These are phyloP conservation scores for Platanthera guangdongensis DNA, from an alignment of 106 monocot genomes.

Conservation along the genomic window DNA sequence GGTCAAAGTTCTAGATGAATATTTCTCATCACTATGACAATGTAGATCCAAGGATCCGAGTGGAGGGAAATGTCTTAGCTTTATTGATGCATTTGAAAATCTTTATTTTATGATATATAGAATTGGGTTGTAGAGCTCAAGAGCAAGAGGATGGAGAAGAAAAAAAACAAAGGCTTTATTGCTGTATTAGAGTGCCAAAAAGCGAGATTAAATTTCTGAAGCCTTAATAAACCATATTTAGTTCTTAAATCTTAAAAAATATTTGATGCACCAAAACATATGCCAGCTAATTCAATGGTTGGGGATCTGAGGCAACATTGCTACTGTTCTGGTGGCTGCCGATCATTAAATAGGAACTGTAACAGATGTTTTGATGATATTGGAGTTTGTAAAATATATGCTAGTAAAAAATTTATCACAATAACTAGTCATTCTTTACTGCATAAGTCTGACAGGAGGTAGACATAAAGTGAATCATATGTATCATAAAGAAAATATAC, in stretches of 20 bases:
- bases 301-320: background rate
- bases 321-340: background rate
- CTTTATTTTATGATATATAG: too few relatives aligned
- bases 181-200: too few relatives aligned
- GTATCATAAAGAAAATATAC: background rate
- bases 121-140: too few relatives aligned
- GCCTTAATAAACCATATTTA: background rate
- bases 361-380: background rate
- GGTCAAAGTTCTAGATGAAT: too few relatives aligned
- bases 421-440: background rate
- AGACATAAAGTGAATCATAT: background rate
- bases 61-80: too few relatives aligned
- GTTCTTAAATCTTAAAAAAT: background rate
- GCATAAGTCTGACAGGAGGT: background rate
- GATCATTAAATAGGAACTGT: background rate
- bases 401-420: background rate
- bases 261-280: background rate
- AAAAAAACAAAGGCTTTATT: too few relatives aligned
- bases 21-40: too few relatives aligned
- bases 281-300: background rate
- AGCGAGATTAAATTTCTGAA: too few relatives aligned
- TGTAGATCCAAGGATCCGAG: too few relatives aligned
- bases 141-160: too few relatives aligned
- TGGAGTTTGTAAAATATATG: background rate
- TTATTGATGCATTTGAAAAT: too few relatives aligned